phyloP scores from a whole-genome alignment of 2,329 filamentous ascomycete species.

The Xylariales sp. region DNA sequence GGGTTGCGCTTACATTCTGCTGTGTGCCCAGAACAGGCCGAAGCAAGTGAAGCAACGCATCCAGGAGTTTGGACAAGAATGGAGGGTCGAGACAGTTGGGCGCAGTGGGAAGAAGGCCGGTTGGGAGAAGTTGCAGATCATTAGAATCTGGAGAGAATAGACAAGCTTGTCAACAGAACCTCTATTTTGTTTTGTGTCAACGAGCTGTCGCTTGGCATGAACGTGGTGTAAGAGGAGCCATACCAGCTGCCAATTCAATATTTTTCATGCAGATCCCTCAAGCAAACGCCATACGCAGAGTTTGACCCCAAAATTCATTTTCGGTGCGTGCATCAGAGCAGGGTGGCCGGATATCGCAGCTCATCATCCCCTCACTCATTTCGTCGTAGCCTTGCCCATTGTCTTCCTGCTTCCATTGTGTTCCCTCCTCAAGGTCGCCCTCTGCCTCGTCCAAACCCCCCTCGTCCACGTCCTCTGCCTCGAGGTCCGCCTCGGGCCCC shows the following conservation, averaged over 20 bases:
- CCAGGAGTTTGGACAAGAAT: constrained; percentile 46
- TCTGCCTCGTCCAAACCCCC: constrained; percentile 46
- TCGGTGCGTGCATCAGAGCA: not conserved
- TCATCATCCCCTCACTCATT: not conserved
- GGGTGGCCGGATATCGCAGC: not conserved
- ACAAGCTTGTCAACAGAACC: not conserved
- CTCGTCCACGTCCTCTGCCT: constrained; percentile 47
- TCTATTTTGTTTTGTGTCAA: not conserved
- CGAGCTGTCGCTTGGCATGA: constrained; percentile 4
- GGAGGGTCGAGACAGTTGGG: constrained; percentile 74
- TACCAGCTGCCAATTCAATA: constrained; percentile 19
- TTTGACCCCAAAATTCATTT: constrained; percentile 5
- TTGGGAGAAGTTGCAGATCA: constrained; percentile 89
- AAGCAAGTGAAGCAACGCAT: constrained; percentile 64
- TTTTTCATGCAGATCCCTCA: constrained; percentile 7
- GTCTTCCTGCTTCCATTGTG: too few species aligned
- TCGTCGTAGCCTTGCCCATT: not conserved
- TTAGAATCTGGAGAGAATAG: constrained; percentile 71
- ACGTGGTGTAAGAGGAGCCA: constrained; percentile 17
- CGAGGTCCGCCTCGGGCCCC: constrained; percentile 50
- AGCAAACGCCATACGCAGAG: constrained; percentile 24
- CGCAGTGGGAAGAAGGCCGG: constrained; percentile 82
- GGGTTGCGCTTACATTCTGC: constrained; percentile 82
- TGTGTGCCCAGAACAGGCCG: constrained; percentile 89
- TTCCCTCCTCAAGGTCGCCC: constrained; percentile 27